Percentiles rank a stretch among this genome's conserved stretches.
These are phyloP conservation scores for Colletotrichum liriopes DNA, from an alignment of 2,329 filamentous ascomycete species.

Conservation along the genomic window DNA sequence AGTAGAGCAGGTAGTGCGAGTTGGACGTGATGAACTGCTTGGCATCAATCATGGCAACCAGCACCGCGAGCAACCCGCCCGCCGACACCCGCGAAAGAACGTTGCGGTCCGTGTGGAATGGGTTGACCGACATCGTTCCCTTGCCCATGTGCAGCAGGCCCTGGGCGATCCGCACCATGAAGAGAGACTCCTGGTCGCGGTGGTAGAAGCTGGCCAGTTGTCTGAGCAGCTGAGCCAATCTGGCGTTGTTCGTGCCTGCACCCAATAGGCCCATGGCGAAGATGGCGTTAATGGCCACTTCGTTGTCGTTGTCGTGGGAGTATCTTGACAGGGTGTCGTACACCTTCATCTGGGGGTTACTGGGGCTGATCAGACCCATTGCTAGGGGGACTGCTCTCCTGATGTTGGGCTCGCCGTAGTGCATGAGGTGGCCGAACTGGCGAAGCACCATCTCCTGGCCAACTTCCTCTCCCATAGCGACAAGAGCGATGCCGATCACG, in stretches of 20 bases:
- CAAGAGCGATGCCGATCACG: constrained; percentile 92
- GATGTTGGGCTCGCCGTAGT: constrained; percentile 98
- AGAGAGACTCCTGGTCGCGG: constrained; percentile 93
- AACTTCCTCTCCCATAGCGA: constrained; percentile 98
- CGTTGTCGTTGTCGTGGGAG: constrained; percentile 98
- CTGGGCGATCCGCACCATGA: constrained; percentile 99
- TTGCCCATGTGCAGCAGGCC: constrained; percentile 99
- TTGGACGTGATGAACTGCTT: constrained; percentile 82
- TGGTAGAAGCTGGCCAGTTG: constrained; percentile 99
- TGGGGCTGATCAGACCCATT: constrained; percentile 96
- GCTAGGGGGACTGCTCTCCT: constrained; percentile 95
- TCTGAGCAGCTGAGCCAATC: constrained; percentile 92
- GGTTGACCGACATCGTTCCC: constrained; percentile 94
- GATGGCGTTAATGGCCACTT: constrained; percentile 98
- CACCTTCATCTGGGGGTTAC: constrained; percentile 99
- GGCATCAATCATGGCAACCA: constrained; percentile 95
- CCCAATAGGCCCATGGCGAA: constrained; percentile 99
- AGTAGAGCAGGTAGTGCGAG: constrained; percentile 96
- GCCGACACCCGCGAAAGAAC: constrained; percentile 93
- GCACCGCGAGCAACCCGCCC: constrained; percentile 89
- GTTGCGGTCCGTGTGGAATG: constrained; percentile 99
- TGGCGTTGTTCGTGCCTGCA: constrained; percentile 97
- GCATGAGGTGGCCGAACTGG: constrained; percentile 98
- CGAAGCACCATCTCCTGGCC: constrained; percentile 99
- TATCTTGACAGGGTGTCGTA: constrained; percentile 98